A percentile compares a stretch with the other conserved stretches of the same genome.
phyloP scores from a whole-genome alignment of 495 filamentous ascomycete genomes.

The Neurospora hispaniola region DNA sequence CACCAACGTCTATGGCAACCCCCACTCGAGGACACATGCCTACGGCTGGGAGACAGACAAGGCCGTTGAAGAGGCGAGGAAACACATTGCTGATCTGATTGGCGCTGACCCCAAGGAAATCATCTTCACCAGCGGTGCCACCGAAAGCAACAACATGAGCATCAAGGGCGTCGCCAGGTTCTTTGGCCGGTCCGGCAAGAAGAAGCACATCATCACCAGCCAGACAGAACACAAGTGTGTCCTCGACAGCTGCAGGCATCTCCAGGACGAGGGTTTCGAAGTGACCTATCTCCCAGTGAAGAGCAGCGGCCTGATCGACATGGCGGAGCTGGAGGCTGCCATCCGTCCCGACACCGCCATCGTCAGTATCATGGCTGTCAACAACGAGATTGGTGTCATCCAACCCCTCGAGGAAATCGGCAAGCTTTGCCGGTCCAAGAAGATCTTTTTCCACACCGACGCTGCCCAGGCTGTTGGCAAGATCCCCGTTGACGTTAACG shows the following conservation, averaged over 20 bases:
- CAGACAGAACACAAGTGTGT: conserved; percentile 99
- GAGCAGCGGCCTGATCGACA: conserved; percentile 68
- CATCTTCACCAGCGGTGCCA: conserved; percentile 95
- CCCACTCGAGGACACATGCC: conserved; percentile 93
- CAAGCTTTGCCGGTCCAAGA: conserved; percentile 77
- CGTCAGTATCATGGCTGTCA: conserved; percentile 97
- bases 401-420: conserved; percentile 93
- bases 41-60: conserved; percentile 99
- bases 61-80: conserved; percentile 76
- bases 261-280: conserved; percentile 94
- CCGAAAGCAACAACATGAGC: conserved; percentile 99
- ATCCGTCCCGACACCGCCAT: conserved; percentile 85
- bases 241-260: conserved; percentile 87
- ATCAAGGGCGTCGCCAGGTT: conserved; percentile 96
- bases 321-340: conserved; percentile 79
- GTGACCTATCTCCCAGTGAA: conserved; percentile 91
- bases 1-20: conserved; percentile 91
- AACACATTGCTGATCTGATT: conserved; percentile 74
- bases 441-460: conserved; percentile 98
- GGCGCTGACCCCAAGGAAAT: conserved; percentile 96
- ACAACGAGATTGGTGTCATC: conserved; percentile 98
- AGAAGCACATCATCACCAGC: conserved; percentile 94
- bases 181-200: conserved; percentile 85
- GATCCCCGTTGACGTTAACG: conserved; percentile 91
- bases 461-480: conserved; percentile 94